Base-by-base conservation (phyloP, 140 eudicot genomes). In the Stevia rebaudiana region DNA sequence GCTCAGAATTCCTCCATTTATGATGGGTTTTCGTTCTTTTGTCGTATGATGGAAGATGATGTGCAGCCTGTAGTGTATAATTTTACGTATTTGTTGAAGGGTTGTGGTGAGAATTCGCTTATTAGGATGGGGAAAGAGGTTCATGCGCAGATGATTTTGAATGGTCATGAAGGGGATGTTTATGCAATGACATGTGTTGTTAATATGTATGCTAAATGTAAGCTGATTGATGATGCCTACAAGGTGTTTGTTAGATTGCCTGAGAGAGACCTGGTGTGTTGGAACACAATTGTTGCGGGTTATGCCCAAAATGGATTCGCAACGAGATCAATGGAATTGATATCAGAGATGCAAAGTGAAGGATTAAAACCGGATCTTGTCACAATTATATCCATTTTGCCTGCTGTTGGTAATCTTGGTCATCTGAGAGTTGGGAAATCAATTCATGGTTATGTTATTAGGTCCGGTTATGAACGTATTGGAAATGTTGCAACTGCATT, bases 241-340 rank as follows among this genome's bases (percentile, higher is more conserved):
- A 83, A 88, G 86, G 69, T 83, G 96, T 92, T 92, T 69, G 96
- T 78, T 65, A 88, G 82, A 80, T 77, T 88, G 90, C 79, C 90
- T 31, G 86, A 79, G 65, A 88, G 89, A 55, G 95, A 92, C 65
- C 76, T 79, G 81, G 86, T 83, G 37, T 79, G 82, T 74, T 92
- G 95, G 98, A 92, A 92, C 65, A 84, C 94, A 1, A 81, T 92
- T 23, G 76, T 92, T 69, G 74, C 87, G 10, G 92, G 95, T 61
- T 83, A 65, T 67, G 83, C 89, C 24, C 94, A 92, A 63, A 85
- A 92, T 65, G 96, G 98, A 62, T 53, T 69, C 40, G 81, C 84
- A 0, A 69, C 42, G 74, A 82, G 63, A 60, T 79, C 94, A 13
- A 12, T 88, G 28, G 98, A 88, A 65, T 75, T 88, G 68, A 61